phyloP scores from a whole-genome alignment of 2,329 filamentous ascomycete genomes.

The Elsinoe batatas region DNA sequence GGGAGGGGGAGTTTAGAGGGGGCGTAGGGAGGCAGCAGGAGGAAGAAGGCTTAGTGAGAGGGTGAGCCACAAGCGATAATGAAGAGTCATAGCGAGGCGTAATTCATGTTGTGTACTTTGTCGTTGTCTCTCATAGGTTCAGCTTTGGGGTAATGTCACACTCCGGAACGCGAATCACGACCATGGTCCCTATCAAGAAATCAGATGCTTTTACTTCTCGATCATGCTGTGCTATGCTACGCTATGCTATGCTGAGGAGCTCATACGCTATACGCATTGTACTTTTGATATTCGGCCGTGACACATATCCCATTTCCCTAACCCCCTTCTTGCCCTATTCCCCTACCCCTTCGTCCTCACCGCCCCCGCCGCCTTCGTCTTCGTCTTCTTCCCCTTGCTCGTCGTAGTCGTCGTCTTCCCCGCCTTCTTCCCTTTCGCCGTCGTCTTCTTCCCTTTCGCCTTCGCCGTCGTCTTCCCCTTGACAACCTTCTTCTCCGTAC shows the following conservation, averaged over 20 bases:
- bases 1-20: neutral
- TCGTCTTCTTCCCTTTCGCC: neutral
- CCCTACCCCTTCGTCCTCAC: neutral
- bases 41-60: neutral
- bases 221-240: neutral
- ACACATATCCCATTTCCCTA: neutral
- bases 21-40: neutral
- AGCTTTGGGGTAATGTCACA: no score
- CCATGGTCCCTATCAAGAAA: no score
- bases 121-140: no score
- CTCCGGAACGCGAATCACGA: no score
- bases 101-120: no score
- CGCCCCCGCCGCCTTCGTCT: neutral
- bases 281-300: constrained; percentile 1
- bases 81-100: neutral
- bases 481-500: neutral
- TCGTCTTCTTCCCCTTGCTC: neutral
- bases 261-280: neutral
- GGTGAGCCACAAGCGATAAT: no score
- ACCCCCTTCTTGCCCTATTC: neutral
- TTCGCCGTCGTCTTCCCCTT: neutral
- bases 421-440: neutral
- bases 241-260: neutral
- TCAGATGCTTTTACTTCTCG: no score
- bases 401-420: neutral